Conservation (phyloP, 768 basidiomycete species). For the Termitomyces sp. region DNA sequence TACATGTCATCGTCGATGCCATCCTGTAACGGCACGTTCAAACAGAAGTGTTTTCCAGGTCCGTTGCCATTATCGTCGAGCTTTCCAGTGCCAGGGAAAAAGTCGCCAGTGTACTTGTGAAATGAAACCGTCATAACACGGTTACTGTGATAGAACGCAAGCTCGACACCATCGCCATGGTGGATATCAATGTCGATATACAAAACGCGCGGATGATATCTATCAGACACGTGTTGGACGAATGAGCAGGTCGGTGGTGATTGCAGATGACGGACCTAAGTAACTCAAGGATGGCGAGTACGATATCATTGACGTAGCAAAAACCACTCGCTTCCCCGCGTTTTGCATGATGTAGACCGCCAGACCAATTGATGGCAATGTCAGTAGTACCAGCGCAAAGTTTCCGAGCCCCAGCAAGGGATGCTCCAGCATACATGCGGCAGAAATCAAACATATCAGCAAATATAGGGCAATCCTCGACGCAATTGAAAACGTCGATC, state of each 20-base stretch:
- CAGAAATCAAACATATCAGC: conserved; percentile 93
- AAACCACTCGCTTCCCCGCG: conserved; percentile 97
- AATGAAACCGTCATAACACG: conserved; percentile 99
- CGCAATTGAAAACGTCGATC: conserved; percentile 88
- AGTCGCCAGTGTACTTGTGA: conserved; percentile 98
- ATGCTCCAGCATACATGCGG: conserved; percentile 89
- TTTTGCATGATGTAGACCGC: conserved; percentile 97
- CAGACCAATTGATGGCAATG: conserved; percentile 99
- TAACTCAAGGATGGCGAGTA: conserved; percentile 89
- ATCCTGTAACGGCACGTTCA: conserved; percentile 94
- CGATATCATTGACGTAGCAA: conserved; percentile 97
- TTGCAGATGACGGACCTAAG: conserved; percentile 47
- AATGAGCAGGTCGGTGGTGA: conserved; percentile 9
- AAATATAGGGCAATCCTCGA: conserved; percentile 97
- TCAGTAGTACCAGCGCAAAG: conserved; percentile 83
- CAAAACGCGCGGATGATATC: conserved; percentile 88
- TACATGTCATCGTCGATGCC: conserved; percentile 99
- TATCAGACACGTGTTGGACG: conserved; percentile 23
- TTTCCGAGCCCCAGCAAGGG: conserved; percentile 86
- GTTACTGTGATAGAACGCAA: conserved; percentile 96
- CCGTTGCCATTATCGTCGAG: conserved; percentile 87
- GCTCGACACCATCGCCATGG: conserved; percentile 97
- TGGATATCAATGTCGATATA: conserved; percentile 99
- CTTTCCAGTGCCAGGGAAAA: conserved; percentile 97
- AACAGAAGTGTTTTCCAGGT: conserved; percentile 89